These are phyloP conservation scores for Ustilago trichophora DNA, from an alignment of 1,284 basidiomycete genomes.

Conservation along the genomic window DNA sequence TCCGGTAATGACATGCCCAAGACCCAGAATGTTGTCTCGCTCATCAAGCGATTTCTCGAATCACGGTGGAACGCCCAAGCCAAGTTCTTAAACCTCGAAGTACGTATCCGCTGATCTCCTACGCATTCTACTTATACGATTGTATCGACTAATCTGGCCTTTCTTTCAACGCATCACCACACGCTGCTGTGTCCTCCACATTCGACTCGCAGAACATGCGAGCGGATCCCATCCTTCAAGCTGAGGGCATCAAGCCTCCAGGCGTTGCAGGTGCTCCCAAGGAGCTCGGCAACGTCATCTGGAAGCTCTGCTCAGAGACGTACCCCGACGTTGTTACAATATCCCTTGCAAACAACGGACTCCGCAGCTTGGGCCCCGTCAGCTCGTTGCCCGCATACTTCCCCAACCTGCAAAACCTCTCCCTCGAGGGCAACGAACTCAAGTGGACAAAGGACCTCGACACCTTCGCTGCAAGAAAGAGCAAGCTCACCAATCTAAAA, in stretches of 20 bases:
- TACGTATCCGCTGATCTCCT: constrained; percentile 6
- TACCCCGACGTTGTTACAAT: constrained; percentile 73
- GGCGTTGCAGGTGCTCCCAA: constrained; percentile 73
- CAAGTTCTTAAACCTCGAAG: constrained; percentile 78
- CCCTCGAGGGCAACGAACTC: constrained; percentile 72
- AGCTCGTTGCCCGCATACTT: constrained; percentile 65
- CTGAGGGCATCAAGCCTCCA: constrained; percentile 75
- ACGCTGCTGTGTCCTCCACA: background rate
- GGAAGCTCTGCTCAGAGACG: constrained; percentile 81
- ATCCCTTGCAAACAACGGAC: constrained; percentile 52
- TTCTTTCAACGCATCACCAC: too few relatives aligned
- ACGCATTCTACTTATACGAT: too few relatives aligned
- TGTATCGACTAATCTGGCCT: too few relatives aligned
- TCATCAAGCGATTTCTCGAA: constrained; percentile 54
- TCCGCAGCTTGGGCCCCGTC: constrained; percentile 49
- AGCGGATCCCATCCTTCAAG: constrained; percentile 77
- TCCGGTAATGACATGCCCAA: constrained; percentile 41
- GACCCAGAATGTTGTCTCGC: constrained; percentile 44
- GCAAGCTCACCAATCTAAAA: constrained; percentile 47
- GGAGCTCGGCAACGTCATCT: constrained; percentile 80
- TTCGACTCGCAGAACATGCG: constrained; percentile 70
- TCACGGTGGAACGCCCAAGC: constrained; percentile 60
- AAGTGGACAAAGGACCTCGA: constrained; percentile 64
- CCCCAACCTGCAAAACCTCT: constrained; percentile 75
- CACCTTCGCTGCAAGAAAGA: constrained; percentile 35